Conservation (phyloP, 768 basidiomycete genomes). For the Leccinum boreale region DNA sequence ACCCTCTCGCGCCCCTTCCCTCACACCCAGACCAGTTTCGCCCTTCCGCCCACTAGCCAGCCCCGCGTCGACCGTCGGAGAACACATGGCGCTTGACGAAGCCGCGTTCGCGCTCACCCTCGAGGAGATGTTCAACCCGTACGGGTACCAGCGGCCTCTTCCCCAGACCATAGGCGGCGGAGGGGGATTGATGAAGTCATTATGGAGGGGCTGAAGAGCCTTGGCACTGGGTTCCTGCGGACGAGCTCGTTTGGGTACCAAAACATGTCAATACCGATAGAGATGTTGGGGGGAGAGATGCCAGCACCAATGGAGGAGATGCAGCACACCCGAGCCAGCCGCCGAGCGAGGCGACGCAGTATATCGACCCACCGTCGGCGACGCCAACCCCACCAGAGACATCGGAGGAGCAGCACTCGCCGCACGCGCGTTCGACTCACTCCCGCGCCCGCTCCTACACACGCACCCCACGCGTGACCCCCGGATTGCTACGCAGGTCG, state of each 20-base stretch:
- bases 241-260: neutral
- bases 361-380: conserved; percentile 4
- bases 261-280: neutral
- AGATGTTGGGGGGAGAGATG: neutral
- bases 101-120: neutral
- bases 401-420: conserved; percentile 21
- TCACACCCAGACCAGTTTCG: conserved; percentile 3
- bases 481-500: conserved; percentile 4
- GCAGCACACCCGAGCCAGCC: neutral
- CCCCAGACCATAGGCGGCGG: neutral
- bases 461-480: neutral
- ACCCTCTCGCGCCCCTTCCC: neutral
- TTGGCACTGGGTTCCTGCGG: conserved; percentile 15
- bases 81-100: conserved; percentile 29
- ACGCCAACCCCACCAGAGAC: conserved; percentile 9
- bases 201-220: conserved; percentile 35
- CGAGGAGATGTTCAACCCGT: conserved; percentile 1
- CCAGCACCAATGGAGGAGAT: neutral
- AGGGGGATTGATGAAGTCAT: conserved; percentile 23
- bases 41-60: conserved; percentile 20
- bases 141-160: conserved; percentile 4
- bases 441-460: neutral
- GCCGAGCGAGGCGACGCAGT: conserved; percentile 12
- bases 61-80: conserved; percentile 26
- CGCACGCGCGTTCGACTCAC: conserved; percentile 6